Conservation (phyloP, 2,329 filamentous ascomycete species). For the Pyrenochaeta sp. region DNA sequence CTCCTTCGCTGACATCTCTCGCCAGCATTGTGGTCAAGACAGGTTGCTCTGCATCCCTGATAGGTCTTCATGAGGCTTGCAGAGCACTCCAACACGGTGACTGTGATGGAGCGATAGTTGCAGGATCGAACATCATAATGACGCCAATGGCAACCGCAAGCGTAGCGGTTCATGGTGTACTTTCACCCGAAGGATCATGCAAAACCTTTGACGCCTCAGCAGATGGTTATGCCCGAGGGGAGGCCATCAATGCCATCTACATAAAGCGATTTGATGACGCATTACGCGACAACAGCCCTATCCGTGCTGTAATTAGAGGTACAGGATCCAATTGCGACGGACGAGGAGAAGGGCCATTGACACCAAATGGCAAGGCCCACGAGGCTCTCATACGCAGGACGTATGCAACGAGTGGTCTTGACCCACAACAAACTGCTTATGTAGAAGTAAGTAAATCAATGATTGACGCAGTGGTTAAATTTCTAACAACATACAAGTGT, state of each 20-base stretch:
- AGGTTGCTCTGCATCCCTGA: slow-evolving; percentile 44
- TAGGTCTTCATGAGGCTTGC: slow-evolving; percentile 31
- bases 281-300: slow-evolving; percentile 37
- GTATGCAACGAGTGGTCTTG: not conserved
- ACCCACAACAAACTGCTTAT: slow-evolving; percentile 48
- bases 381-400: slow-evolving; percentile 15
- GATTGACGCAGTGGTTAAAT: no score
- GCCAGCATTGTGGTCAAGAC: slow-evolving; percentile 36
- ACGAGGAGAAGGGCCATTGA: slow-evolving; percentile 43
- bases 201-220: slow-evolving; percentile 31
- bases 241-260: slow-evolving; percentile 35
- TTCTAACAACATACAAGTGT: slow-evolving; percentile 48
- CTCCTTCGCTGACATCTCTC: no score
- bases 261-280: slow-evolving; percentile 40
- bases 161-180: slow-evolving; percentile 24
- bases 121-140: slow-evolving; percentile 23
- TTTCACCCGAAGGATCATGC: slow-evolving; percentile 20
- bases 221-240: slow-evolving; percentile 35
- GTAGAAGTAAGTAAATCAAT: no score
- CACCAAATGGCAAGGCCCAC: slow-evolving; percentile 55
- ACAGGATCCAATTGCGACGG: slow-evolving; percentile 25
- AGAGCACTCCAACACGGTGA: slow-evolving; percentile 12
- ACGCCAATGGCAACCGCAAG: slow-evolving; percentile 1
- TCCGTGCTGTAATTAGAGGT: slow-evolving; percentile 41
- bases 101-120: slow-evolving; percentile 21